Conservation (phyloP, 257 asterid species). For the Mentha longifolia region DNA sequence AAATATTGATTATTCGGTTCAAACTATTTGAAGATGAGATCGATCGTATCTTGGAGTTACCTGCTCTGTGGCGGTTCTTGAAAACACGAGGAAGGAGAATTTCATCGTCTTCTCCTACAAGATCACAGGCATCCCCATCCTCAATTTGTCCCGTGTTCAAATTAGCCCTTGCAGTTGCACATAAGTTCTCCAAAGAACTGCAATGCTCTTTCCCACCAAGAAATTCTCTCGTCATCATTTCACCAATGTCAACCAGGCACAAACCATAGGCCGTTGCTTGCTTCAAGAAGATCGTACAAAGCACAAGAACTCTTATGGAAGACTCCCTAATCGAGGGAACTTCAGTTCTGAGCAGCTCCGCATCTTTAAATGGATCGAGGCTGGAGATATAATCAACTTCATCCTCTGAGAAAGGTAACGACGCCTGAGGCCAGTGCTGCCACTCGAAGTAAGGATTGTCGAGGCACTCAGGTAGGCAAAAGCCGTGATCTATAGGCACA, state of each 20-base stretch:
- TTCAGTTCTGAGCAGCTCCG: slow-evolving; percentile 64
- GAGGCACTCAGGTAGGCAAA: slow-evolving; percentile 87
- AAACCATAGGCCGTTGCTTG: slow-evolving; percentile 64
- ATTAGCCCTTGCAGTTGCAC: slow-evolving; percentile 59
- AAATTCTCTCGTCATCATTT: slow-evolving; percentile 86
- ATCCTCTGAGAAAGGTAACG: slow-evolving; percentile 76
- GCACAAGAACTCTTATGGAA: slow-evolving; percentile 74
- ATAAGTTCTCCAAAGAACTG: slow-evolving; percentile 75
- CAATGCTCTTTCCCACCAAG: slow-evolving; percentile 66
- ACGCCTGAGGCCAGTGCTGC: slow-evolving; percentile 98
- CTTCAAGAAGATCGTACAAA: slow-evolving; percentile 82
- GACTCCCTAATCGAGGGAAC: slow-evolving; percentile 78
- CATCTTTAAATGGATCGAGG: slow-evolving; percentile 85
- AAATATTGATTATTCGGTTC: background rate
- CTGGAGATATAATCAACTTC: slow-evolving; percentile 70
- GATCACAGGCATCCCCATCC: slow-evolving; percentile 26
- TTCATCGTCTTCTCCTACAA: slow-evolving; percentile 37
- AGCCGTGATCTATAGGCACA: slow-evolving; percentile 95
- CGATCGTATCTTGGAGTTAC: slow-evolving; percentile 45
- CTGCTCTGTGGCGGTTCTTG: slow-evolving; percentile 35
- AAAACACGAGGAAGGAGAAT: slow-evolving; percentile 40
- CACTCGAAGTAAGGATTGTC: slow-evolving; percentile 97
- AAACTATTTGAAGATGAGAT: slow-evolving; percentile 34
- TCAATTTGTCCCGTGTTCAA: slow-evolving; percentile 34
- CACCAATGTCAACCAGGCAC: slow-evolving; percentile 88